A percentile compares a stretch with the other conserved stretches of the same genome.
Conservation (phyloP, 306 rosid genomes). For the Prosopis cineraria region DNA sequence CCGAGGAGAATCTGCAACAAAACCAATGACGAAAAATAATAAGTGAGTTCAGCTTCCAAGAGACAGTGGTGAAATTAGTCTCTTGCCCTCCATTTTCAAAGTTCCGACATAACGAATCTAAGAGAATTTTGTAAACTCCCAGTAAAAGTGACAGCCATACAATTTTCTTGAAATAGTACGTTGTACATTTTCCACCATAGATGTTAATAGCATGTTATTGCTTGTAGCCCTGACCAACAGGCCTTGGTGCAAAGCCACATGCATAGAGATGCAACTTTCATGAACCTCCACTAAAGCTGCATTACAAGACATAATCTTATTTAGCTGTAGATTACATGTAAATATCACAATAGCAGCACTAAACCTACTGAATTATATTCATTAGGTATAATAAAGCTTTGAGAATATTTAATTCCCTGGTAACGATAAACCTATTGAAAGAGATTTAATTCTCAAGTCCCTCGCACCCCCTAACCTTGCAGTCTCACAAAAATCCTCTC, state of each 20-base stretch:
- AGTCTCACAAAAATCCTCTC: background rate
- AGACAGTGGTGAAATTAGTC: background rate
- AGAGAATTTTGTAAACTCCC: background rate
- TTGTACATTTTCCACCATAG: background rate
- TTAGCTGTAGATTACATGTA: background rate
- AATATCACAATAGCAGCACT: background rate
- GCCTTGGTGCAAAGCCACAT: background rate
- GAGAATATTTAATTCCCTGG: background rate
- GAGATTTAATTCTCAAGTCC: background rate
- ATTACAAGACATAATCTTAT: background rate
- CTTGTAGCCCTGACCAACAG: background rate
- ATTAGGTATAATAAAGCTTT: background rate
- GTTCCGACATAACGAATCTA: background rate
- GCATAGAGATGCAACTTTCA: background rate
- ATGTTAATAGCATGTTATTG: background rate
- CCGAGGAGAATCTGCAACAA: constrained; percentile 15
- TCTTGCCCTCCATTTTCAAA: background rate
- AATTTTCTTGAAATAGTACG: background rate
- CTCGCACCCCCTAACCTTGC: too few species aligned
- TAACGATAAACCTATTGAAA: background rate
- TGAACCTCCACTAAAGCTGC: background rate
- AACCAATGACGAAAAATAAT: background rate
- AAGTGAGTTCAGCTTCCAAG: background rate
- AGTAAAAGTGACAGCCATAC: background rate
- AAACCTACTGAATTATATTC: background rate